Conservation (phyloP, 805 yeast genomes). For the Yarrowia sp. region DNA sequence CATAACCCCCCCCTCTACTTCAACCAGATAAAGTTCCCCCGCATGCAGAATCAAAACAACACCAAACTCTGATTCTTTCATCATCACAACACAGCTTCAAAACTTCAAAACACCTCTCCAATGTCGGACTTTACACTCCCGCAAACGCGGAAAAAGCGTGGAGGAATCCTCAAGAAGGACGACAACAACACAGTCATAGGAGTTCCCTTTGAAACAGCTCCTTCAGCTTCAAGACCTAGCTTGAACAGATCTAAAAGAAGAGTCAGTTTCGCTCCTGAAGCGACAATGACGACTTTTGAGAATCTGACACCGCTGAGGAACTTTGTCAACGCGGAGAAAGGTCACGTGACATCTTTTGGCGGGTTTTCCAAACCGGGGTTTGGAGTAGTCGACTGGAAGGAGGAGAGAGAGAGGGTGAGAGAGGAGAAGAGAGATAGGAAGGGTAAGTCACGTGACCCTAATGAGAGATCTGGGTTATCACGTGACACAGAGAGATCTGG, state of each 20-base stretch:
- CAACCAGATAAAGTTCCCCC: background rate
- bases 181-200: conserved; percentile 26
- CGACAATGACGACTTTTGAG: conserved; percentile 21
- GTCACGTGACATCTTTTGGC: background rate
- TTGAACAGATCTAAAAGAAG: conserved; percentile 3
- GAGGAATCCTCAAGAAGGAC: conserved; percentile 24
- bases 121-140: conserved; percentile 23
- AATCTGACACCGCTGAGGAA: conserved; percentile 8
- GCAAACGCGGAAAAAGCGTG: background rate
- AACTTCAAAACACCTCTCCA: too few species aligned
- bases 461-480: too few species aligned
- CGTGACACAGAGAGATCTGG: background rate
- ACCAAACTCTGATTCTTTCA: background rate
- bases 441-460: background rate
- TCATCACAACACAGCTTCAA: background rate
- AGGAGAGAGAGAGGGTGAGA: background rate
- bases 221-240: background rate
- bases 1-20: background rate
- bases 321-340: background rate
- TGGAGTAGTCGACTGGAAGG: conserved; percentile 8
- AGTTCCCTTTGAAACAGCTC: background rate
- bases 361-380: conserved; percentile 7
- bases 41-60: conserved; percentile 15
- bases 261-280: conserved; percentile 18
- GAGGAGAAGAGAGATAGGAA: background rate